phyloP scores from a whole-genome alignment of 495 filamentous ascomycete genomes.

The Aspergillus ostianus region DNA sequence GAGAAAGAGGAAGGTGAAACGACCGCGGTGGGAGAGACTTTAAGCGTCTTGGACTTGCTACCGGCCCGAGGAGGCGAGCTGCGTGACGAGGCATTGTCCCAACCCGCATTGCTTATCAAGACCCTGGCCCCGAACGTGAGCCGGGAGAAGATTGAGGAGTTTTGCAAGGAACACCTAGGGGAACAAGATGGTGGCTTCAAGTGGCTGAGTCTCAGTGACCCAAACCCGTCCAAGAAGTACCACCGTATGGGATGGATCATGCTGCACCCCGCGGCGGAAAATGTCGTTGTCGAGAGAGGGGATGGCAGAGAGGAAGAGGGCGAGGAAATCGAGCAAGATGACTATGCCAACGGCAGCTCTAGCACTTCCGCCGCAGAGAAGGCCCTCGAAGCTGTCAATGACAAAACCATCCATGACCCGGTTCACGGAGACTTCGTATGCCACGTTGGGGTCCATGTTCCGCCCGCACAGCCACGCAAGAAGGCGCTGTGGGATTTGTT shows the following conservation, averaged over 20 bases:
- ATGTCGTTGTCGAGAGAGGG: constrained; percentile 51
- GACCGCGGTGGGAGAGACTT: constrained; percentile 83
- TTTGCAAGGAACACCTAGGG: constrained; percentile 88
- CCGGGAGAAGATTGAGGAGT: constrained; percentile 86
- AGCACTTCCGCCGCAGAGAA: constrained; percentile 64
- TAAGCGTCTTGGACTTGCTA: constrained; percentile 86
- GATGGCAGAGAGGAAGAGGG: constrained; percentile 63
- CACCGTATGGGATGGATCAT: constrained; percentile 99
- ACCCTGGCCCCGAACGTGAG: constrained; percentile 96
- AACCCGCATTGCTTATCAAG: constrained; percentile 95
- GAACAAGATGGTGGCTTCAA: constrained; percentile 84
- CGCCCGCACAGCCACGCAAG: constrained; percentile 80
- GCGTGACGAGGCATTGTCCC: constrained; percentile 75
- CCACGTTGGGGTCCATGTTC: constrained; percentile 93
- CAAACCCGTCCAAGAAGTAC: constrained; percentile 93
- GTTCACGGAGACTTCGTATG: constrained; percentile 92
- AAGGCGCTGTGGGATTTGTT: constrained; percentile 98
- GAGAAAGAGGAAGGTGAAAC: constrained; percentile 96
- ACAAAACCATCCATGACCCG: constrained; percentile 93
- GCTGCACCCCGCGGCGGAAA: constrained; percentile 74
- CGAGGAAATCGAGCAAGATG: constrained; percentile 51
- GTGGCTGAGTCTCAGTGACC: constrained; percentile 91
- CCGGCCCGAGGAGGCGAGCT: constrained; percentile 77
- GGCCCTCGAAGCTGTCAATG: constrained; percentile 88
- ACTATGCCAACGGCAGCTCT: constrained; percentile 22